phyloP scores from a whole-genome alignment of 2,329 filamentous ascomycete species.

The Fusarium camptoceras region DNA sequence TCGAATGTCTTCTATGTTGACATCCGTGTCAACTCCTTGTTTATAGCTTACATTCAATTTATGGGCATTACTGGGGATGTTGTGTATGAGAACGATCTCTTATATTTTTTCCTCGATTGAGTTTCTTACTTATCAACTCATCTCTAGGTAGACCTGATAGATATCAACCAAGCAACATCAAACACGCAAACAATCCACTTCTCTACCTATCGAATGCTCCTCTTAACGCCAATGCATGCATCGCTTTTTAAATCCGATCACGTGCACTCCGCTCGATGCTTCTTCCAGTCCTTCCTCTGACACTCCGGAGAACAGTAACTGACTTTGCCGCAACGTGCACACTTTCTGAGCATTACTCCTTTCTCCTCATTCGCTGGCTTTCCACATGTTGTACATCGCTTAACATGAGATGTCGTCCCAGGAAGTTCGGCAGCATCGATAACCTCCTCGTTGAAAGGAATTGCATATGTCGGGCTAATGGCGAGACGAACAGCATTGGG shows the following conservation, averaged over 20 bases:
- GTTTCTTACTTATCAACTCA: neutral
- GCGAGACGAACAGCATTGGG: slow-evolving; percentile 65
- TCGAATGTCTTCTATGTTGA: neutral
- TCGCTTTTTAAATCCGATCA: slow-evolving; percentile 4
- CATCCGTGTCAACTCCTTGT: neutral
- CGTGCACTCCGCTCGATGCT: slow-evolving; percentile 59
- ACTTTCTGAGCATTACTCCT: slow-evolving; percentile 56
- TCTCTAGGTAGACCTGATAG: neutral
- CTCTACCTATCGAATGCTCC: neutral
- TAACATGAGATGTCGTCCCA: slow-evolving; percentile 13
- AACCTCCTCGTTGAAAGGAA: slow-evolving; percentile 57
- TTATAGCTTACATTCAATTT: neutral
- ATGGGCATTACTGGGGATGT: neutral
- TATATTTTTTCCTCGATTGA: neutral
- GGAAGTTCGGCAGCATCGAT: slow-evolving; percentile 46
- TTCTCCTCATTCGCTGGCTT: slow-evolving; percentile 46
- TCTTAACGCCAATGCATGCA: neutral
- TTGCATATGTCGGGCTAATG: slow-evolving; percentile 66
- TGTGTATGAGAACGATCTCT: neutral
- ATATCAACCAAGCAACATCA: neutral
- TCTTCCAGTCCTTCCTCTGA: slow-evolving; percentile 66
- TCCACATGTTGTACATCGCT: slow-evolving; percentile 55
- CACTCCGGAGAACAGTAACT: slow-evolving; percentile 66
- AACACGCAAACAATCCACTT: neutral
- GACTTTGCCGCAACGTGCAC: slow-evolving; percentile 57